Evolutionary conservation across 1,284 basidiomycete genomes (phyloP), one percentile per base, ranked within the genome.

Genomic region (Leccinum fallax): DNA sequence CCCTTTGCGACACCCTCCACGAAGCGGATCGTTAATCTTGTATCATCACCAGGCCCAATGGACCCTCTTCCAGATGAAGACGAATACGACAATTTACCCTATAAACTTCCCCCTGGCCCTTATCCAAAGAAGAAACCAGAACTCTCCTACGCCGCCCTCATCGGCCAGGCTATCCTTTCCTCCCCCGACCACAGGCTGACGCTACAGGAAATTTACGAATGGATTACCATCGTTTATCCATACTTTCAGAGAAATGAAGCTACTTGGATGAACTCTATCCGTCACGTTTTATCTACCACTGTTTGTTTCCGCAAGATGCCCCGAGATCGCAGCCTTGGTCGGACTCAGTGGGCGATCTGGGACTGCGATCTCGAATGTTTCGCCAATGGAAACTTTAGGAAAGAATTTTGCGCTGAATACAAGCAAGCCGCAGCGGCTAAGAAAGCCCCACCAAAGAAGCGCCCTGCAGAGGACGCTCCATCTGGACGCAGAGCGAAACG

Each of bases 211-310:
- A 97, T 99, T 65, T 98, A 98, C 73, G 89, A 93, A 70, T 99
- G 89, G 84, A 97, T 99, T 71, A 94, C 93, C 62, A 93, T 92
- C 46, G 93, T 94, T 5, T 96, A 95, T 76, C 95, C 97, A 0
- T 90, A 90, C 74, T 99, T 95, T 80, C 94, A 94, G 75, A 89
- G 90, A 51, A 92, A 92, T 43, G 95, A 97, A 70, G 86, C 90
- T n/a, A 96, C 94, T 28, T 98, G 95, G 95, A 93, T 94, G 87
- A 95, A 95, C 76, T 93, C 91, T 60, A 91, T 95, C 65, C 84
- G 93, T 21, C 93, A 95, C 75, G 92, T 93, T 53, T 83, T 95
- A 46, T 93, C 90, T 69, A 92, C 92, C 2, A 94, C 93, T 54
- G 84, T 90, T 9, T 87, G 86, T 59, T 92, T 92, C 73, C 84